These are phyloP conservation scores for Neurospora sp. DNA, from an alignment of 495 filamentous ascomycete species.

Conservation along the genomic window DNA sequence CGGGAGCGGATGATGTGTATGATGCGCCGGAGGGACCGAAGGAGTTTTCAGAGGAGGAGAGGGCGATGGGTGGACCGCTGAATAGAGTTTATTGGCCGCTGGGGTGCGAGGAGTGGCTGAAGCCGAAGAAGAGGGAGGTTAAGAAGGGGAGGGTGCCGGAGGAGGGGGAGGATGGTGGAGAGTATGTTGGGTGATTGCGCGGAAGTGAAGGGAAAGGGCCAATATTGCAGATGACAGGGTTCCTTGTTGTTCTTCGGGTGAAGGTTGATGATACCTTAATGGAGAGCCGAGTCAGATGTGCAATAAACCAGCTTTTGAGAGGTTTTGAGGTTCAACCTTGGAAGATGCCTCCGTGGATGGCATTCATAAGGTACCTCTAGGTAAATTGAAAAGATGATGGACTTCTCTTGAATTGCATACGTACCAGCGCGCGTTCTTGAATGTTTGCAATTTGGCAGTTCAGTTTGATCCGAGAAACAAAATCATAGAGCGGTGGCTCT, in stretches of 20 bases:
- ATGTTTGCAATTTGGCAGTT: background rate
- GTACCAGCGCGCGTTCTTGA: background rate
- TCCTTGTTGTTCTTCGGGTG: background rate
- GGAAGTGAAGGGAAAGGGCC: background rate
- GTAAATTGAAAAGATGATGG: background rate
- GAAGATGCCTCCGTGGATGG: background rate
- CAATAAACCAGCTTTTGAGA: background rate
- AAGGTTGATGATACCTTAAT: background rate
- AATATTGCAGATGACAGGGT: background rate
- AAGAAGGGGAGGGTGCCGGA: conserved; percentile 33
- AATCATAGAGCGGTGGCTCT: background rate
- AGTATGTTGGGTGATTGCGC: background rate
- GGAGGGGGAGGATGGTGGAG: conserved; percentile 3
- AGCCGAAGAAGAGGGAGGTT: conserved; percentile 61
- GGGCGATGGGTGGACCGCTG: conserved; percentile 84
- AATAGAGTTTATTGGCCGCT: conserved; percentile 85
- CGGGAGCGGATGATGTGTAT: conserved; percentile 33
- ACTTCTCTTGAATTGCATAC: background rate
- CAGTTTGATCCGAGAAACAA: background rate
- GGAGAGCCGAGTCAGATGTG: background rate
- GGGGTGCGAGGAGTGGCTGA: conserved; percentile 83
- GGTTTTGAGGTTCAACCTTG: background rate
- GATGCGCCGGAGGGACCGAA: conserved; percentile 20
- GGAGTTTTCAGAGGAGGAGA: conserved; percentile 55
- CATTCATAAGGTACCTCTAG: background rate